Conservation (phyloP, 2,329 filamentous ascomycete genomes). For the Calcarisporium arbuscula region DNA sequence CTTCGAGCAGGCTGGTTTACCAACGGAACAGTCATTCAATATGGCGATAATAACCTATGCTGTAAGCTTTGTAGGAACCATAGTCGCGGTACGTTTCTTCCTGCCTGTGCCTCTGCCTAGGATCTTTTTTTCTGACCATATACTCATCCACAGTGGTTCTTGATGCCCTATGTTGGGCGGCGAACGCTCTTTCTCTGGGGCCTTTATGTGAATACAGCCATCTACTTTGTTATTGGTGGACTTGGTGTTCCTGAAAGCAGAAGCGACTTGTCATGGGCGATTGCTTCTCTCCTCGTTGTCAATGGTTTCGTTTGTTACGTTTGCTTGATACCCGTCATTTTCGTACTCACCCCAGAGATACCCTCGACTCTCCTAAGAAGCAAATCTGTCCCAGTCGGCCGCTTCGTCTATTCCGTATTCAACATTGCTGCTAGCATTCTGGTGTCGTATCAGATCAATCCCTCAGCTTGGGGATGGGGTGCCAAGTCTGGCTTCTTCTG, state of each 20-base stretch:
- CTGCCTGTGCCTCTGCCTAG: no score
- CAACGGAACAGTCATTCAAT: no score
- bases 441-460: conserved; percentile 28
- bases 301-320: conserved; percentile 11
- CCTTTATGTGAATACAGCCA: conserved; percentile 2
- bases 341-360: conserved; percentile 10
- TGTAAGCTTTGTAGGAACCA: no score
- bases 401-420: conserved; percentile 13
- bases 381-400: conserved; percentile 16
- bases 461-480: no score
- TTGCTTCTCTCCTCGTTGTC: conserved; percentile 7
- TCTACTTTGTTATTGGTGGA: conserved; percentile 8
- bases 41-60: no score
- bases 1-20: conserved; percentile 31
- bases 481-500: conserved; percentile 26
- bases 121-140: no score
- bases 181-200: conserved; percentile 7
- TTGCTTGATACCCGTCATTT: conserved; percentile 7
- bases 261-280: conserved; percentile 6
- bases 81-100: no score
- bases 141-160: no score
- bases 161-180: conserved; percentile 10
- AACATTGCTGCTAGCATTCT: conserved; percentile 15
- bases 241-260: no score
- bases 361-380: conserved; percentile 8